These are phyloP conservation scores for Lindgomyces ingoldianus DNA, from an alignment of 495 filamentous ascomycete genomes.

Conservation along the genomic window DNA sequence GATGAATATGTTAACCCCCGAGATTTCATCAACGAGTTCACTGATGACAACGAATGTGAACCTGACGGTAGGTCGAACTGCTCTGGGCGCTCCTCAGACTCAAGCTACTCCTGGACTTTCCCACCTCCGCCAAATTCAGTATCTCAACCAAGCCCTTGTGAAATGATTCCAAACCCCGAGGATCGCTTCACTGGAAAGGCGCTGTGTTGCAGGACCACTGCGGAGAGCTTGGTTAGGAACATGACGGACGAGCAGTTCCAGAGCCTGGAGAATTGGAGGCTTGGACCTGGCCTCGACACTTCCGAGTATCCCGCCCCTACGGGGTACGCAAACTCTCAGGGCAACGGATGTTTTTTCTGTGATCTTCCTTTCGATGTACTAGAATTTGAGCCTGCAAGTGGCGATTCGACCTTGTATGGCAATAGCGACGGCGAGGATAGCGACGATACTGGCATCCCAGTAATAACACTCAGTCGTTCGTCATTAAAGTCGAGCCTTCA, in stretches of 20 bases:
- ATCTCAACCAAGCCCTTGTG: not conserved
- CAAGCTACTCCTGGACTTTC: not conserved
- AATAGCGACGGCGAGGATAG: not conserved
- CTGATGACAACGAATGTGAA: not conserved
- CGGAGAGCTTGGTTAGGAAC: not conserved
- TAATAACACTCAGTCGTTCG: not conserved
- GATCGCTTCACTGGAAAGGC: not conserved
- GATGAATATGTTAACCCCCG: not conserved
- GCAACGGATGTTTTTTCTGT: not conserved
- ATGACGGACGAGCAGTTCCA: not conserved
- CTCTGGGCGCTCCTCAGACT: not conserved
- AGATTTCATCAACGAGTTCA: not conserved
- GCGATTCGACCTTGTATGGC: not conserved
- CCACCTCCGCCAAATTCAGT: not conserved
- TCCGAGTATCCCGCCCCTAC: not conserved
- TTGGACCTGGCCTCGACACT: not conserved
- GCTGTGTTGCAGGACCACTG: not conserved
- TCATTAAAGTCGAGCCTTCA: not conserved
- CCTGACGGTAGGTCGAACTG: not conserved
- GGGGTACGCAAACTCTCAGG: not conserved
- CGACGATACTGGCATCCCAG: not conserved
- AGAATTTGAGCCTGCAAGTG: not conserved
- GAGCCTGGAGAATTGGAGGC: not conserved
- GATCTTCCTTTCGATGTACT: not conserved
- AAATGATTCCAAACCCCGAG: not conserved